Percentiles rank a stretch among this genome's conserved stretches.
phyloP scores from a whole-genome alignment of 2,329 filamentous ascomycete genomes.

The Ophiostoma ips region DNA sequence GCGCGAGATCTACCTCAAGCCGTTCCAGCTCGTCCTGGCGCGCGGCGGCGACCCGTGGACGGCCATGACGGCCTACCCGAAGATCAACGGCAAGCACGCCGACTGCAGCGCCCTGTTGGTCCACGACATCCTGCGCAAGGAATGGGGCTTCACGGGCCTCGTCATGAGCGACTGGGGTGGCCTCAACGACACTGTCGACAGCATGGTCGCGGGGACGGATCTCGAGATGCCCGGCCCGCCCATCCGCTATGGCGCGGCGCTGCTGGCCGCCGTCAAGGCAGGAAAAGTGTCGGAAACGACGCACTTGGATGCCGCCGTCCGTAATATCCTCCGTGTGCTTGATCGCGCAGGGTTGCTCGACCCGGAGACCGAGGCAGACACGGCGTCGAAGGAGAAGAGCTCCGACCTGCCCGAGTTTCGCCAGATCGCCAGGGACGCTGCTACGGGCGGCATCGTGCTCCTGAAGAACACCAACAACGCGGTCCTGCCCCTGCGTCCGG shows the following conservation, averaged over 20 bases:
- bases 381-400: slow-evolving; percentile 8
- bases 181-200: slow-evolving; percentile 10
- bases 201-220: slow-evolving; percentile 19
- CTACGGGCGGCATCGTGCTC: slow-evolving; percentile 15
- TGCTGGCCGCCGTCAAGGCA: slow-evolving; percentile 8
- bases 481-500: slow-evolving; percentile 13
- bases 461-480: slow-evolving; percentile 15
- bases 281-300: slow-evolving; percentile 4
- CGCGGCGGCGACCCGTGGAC: slow-evolving; percentile 52
- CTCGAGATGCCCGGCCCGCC: slow-evolving; percentile 22
- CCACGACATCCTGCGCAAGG: slow-evolving; percentile 40
- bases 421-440: slow-evolving; percentile 13
- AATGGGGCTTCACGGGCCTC: slow-evolving; percentile 47
- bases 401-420: slow-evolving; percentile 12
- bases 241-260: slow-evolving; percentile 10
- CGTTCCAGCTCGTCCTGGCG: slow-evolving; percentile 54
- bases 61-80: slow-evolving; percentile 54
- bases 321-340: slow-evolving; percentile 3
- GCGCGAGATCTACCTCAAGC: slow-evolving; percentile 56
- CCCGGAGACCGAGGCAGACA: neutral
- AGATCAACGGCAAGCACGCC: slow-evolving; percentile 48
- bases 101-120: slow-evolving; percentile 41
- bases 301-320: slow-evolving; percentile 3
- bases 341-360: slow-evolving; percentile 3
- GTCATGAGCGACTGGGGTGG: slow-evolving; percentile 38